phyloP scores from a whole-genome alignment of 1,284 basidiomycete species.

The Apiotrichum sp. region DNA sequence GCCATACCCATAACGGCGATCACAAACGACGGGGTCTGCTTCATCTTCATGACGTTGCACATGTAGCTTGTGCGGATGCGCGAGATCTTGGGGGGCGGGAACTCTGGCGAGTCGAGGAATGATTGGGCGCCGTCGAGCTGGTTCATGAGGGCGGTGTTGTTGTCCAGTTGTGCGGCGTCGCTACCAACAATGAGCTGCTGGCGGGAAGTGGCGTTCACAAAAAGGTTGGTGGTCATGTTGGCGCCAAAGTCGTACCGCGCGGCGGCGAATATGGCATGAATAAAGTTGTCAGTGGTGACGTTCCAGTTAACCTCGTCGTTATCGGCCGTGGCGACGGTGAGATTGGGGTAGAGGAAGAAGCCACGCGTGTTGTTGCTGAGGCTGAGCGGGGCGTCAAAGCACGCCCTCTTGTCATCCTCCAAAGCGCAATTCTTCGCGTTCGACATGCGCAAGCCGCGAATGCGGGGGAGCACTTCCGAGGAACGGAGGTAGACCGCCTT shows the following conservation, averaged over 20 bases:
- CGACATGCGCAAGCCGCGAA: slow-evolving; percentile 11
- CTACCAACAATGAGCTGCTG: neutral
- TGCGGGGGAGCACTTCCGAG: neutral
- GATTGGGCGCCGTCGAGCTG: slow-evolving; percentile 6
- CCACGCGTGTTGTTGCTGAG: slow-evolving; percentile 7
- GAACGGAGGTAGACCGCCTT: slow-evolving; percentile 11
- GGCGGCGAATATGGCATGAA: slow-evolving; percentile 15
- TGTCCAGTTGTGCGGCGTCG: slow-evolving; percentile 8
- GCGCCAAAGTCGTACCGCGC: slow-evolving; percentile 18
- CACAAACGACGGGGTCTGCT: slow-evolving; percentile 13
- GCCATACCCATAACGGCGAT: slow-evolving; percentile 13
- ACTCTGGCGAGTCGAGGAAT: slow-evolving; percentile 8
- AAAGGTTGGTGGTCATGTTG: slow-evolving; percentile 20
- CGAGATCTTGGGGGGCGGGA: slow-evolving; percentile 5
- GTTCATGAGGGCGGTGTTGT: slow-evolving; percentile 6
- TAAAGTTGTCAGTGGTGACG: slow-evolving; percentile 12
- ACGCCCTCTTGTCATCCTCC: slow-evolving; percentile 5
- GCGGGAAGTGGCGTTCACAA: slow-evolving; percentile 5
- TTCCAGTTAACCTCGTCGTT: slow-evolving; percentile 6
- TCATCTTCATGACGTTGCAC: slow-evolving; percentile 14
- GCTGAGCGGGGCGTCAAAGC: slow-evolving; percentile 8
- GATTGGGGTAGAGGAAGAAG: slow-evolving; percentile 17
- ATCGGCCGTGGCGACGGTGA: slow-evolving; percentile 2
- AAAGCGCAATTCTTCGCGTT: slow-evolving; percentile 17
- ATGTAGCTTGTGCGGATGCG: slow-evolving; percentile 17